Evolutionary conservation across 2,329 filamentous ascomycete species (phyloP).

Genomic region (Ceratocystis albifundus): DNA sequence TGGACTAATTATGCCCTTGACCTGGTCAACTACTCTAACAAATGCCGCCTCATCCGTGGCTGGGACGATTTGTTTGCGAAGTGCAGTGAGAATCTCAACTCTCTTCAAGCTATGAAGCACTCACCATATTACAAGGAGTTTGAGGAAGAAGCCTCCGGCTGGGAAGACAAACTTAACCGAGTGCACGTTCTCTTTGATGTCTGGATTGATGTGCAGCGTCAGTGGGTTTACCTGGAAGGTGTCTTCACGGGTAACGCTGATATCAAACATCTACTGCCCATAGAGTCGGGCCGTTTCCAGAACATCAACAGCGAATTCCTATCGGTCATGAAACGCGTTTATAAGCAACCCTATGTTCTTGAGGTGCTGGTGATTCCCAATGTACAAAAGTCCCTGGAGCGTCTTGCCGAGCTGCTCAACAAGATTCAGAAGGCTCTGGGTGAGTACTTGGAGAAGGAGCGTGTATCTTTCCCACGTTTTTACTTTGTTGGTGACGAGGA

Average conservation of each 20-base stretch:
- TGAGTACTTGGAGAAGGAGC: conserved; percentile 95
- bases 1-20: conserved; percentile 95
- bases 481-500: conserved; percentile 99
- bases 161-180: conserved; percentile 96
- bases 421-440: conserved; percentile 98
- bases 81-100: conserved; percentile 96
- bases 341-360: conserved; percentile 87
- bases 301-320: conserved; percentile 99
- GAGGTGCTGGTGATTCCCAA: conserved; percentile 94
- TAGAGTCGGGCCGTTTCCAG: conserved; percentile 92
- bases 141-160: conserved; percentile 87
- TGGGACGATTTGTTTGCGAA: conserved; percentile 98
- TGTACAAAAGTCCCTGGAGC: conserved; percentile 89
- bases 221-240: conserved; percentile 98
- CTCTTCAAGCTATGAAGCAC: conserved; percentile 94
- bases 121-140: conserved; percentile 99
- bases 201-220: conserved; percentile 99
- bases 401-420: conserved; percentile 90
- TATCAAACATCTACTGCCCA: conserved; percentile 93
- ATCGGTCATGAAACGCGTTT: conserved; percentile 98
- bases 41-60: conserved; percentile 89
- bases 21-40: conserved; percentile 94
- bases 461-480: conserved; percentile 94
- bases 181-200: conserved; percentile 97
- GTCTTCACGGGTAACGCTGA: conserved; percentile 98